These are phyloP conservation scores for Coniferiporia sulphurascens DNA, from an alignment of 1,284 basidiomycete genomes.

Conservation along the genomic window DNA sequence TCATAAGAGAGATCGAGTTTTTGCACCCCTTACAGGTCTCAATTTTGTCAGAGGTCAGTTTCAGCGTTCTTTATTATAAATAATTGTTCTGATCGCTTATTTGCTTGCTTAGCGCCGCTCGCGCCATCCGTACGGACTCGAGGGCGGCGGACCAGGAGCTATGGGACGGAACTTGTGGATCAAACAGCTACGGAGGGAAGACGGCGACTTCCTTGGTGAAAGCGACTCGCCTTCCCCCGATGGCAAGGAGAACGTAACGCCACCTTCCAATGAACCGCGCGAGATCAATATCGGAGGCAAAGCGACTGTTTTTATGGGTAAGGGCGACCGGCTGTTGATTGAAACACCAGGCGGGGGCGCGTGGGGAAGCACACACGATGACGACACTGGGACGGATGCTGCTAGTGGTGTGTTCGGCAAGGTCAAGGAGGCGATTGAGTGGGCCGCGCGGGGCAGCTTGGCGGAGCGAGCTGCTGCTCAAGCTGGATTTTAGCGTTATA, in stretches of 20 bases:
- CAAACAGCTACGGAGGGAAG: slow-evolving; percentile 65
- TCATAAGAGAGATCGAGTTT: slow-evolving; percentile 85
- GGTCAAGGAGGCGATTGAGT: slow-evolving; percentile 39
- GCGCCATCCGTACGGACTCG: slow-evolving; percentile 84
- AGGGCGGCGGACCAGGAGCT: slow-evolving; percentile 76
- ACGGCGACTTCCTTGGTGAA: slow-evolving; percentile 51
- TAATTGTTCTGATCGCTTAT: slow-evolving; percentile 13
- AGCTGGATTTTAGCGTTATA: slow-evolving; percentile 45
- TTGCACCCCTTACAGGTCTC: slow-evolving; percentile 82
- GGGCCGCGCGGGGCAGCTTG: slow-evolving; percentile 72
- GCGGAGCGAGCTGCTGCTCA: slow-evolving; percentile 68
- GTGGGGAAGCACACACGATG: slow-evolving; percentile 60
- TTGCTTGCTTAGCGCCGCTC: slow-evolving; percentile 62
- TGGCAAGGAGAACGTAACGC: slow-evolving; percentile 4
- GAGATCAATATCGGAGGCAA: slow-evolving; percentile 91
- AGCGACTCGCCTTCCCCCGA: slow-evolving; percentile 8
- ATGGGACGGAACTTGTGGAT: slow-evolving; percentile 89
- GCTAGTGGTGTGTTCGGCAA: slow-evolving; percentile 20
- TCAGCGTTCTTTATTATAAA: neutral
- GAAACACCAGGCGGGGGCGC: slow-evolving; percentile 93
- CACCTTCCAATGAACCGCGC: slow-evolving; percentile 36
- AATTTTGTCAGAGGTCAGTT: slow-evolving; percentile 72
- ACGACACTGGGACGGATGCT: slow-evolving; percentile 21
- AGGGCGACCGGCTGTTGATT: slow-evolving; percentile 75
- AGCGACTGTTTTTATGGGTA: slow-evolving; percentile 82